A percentile compares a stretch with the other conserved stretches of the same genome.
Evolutionary conservation across 192 early-diverging fungal species (phyloP).

Genomic region (Backusella parvicylindrica): DNA sequence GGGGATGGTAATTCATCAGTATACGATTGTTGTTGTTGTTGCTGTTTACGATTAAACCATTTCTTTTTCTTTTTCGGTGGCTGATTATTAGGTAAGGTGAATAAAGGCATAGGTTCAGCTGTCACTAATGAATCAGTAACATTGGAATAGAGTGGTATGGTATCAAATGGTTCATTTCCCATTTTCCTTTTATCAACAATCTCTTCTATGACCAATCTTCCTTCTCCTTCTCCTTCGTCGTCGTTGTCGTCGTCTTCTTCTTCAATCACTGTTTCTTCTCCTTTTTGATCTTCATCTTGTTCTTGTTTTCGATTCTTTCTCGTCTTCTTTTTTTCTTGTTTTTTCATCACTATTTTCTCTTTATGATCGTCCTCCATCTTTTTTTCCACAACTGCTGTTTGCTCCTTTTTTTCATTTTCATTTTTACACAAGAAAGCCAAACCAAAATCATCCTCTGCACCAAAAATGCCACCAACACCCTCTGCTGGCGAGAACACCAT

Average conservation of each 20-base stretch:
- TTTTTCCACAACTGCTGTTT: background rate
- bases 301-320: background rate
- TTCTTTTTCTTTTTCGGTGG: background rate
- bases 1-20: background rate
- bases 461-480: slow-evolving; percentile 53
- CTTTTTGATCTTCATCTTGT: background rate
- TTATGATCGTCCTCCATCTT: background rate
- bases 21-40: background rate
- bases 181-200: background rate
- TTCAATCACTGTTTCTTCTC: background rate
- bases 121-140: background rate
- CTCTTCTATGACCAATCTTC: background rate
- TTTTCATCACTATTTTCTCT: background rate
- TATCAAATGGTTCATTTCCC: background rate
- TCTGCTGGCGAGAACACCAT: slow-evolving; percentile 70
- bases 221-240: background rate
- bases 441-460: background rate
- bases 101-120: background rate
- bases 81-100: background rate
- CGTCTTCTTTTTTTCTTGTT: background rate
- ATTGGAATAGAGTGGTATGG: background rate
- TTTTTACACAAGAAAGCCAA: background rate
- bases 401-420: background rate
- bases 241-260: background rate
- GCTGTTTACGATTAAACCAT: background rate